Conservation (phyloP, 495 filamentous ascomycete genomes). For the Podospora comata region DNA sequence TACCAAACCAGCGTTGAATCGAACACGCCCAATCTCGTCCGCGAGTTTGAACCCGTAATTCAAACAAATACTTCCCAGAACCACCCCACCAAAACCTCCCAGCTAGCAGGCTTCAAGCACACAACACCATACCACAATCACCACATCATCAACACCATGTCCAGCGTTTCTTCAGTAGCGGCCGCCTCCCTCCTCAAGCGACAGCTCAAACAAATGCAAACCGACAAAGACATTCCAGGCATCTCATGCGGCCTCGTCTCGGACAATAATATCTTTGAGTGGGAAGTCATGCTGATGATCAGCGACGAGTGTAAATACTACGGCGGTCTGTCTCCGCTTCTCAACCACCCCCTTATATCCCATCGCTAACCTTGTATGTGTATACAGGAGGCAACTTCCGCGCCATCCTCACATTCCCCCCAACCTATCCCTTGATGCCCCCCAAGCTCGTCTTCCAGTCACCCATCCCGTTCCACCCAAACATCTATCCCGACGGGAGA, state of each 20-base stretch:
- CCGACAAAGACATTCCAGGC: slow-evolving; percentile 83
- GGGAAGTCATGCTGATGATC: slow-evolving; percentile 99
- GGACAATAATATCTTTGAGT: slow-evolving; percentile 90
- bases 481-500: slow-evolving; percentile 85
- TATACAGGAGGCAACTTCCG: slow-evolving; percentile 80
- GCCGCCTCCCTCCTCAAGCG: slow-evolving; percentile 74
- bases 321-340: slow-evolving; percentile 55
- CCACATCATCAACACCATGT: slow-evolving; percentile 20
- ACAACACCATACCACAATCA: slow-evolving; percentile 8
- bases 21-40: too few species aligned
- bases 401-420: slow-evolving; percentile 72
- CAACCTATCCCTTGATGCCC: slow-evolving; percentile 82
- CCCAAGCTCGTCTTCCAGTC: slow-evolving; percentile 88
- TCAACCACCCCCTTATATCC: background rate
- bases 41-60: too few species aligned
- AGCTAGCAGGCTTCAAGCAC: background rate
- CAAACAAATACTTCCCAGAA: background rate
- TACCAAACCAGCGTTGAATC: too few species aligned
- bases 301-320: slow-evolving; percentile 94
- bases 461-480: slow-evolving; percentile 87
- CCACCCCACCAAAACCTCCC: background rate
- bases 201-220: slow-evolving; percentile 92
- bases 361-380: background rate
- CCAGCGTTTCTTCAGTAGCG: slow-evolving; percentile 31
- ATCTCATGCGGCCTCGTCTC: slow-evolving; percentile 88